phyloP scores from a whole-genome alignment of 148 eudicot genomes.

The Camellia granthamiana region DNA sequence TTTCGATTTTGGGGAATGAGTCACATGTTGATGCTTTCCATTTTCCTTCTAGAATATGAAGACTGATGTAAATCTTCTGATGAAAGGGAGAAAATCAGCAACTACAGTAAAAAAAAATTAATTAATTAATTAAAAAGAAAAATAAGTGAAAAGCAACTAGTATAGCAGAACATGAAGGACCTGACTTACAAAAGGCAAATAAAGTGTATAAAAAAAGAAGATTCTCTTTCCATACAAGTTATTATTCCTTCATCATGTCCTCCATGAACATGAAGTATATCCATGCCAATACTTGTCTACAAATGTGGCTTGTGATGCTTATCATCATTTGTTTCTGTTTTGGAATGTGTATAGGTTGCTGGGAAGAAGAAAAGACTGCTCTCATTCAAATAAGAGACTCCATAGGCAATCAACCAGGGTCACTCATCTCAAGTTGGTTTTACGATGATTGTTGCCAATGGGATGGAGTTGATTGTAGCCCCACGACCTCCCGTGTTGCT shows the following conservation, averaged over 20 bases:
- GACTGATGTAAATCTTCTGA: too few species aligned
- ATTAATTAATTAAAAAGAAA: too few species aligned
- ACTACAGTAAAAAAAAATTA: too few species aligned
- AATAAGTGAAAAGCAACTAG: too few species aligned
- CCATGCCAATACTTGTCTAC: background rate
- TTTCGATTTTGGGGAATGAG: too few species aligned
- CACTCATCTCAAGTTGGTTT: background rate
- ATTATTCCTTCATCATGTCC: background rate
- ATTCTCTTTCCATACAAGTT: background rate
- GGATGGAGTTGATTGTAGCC: background rate
- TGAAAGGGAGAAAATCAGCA: too few species aligned
- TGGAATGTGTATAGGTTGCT: background rate
- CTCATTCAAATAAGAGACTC: background rate
- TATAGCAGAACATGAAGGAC: too few species aligned
- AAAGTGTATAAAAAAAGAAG: too few species aligned
- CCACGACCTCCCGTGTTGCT: background rate
- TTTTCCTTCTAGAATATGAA: too few species aligned
- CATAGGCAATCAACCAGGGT: background rate
- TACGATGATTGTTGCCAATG: slow-evolving; percentile 2
- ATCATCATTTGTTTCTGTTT: background rate
- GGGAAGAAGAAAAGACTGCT: background rate
- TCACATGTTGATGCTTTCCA: too few species aligned
- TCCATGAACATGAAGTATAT: background rate
- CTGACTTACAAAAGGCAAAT: too few species aligned
- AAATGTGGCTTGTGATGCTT: background rate